Conservation (phyloP, 2,329 filamentous ascomycete genomes). For the Alternaria longipes region DNA sequence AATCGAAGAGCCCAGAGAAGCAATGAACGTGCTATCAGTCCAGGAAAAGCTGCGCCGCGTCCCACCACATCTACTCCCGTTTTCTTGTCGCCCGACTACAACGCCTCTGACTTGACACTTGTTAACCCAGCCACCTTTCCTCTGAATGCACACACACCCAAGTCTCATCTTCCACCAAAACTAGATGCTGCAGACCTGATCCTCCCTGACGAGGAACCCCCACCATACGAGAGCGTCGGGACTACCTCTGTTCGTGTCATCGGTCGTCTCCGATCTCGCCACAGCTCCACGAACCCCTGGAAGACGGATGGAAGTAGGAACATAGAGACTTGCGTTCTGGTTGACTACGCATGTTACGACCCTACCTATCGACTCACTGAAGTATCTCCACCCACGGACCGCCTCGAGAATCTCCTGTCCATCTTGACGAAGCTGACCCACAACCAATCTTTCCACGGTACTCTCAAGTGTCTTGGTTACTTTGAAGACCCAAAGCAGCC, state of each 20-base stretch:
- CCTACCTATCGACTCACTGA: slow-evolving; percentile 57
- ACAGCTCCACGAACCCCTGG: slow-evolving; percentile 51
- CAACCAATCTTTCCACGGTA: slow-evolving; percentile 49
- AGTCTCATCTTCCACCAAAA: slow-evolving; percentile 52
- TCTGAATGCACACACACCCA: slow-evolving; percentile 30
- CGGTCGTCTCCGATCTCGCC: slow-evolving; percentile 52
- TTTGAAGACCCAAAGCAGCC: slow-evolving; percentile 77
- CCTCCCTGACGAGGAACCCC: slow-evolving; percentile 58
- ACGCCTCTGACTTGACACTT: slow-evolving; percentile 55
- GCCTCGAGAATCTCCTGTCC: slow-evolving; percentile 54
- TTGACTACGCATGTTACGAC: slow-evolving; percentile 72
- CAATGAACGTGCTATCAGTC: slow-evolving; percentile 25
- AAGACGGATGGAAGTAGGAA: slow-evolving; percentile 47
- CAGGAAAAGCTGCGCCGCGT: slow-evolving; percentile 33
- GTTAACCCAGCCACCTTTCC: slow-evolving; percentile 53
- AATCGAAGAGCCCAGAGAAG: slow-evolving; percentile 62
- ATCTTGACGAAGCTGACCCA: slow-evolving; percentile 43
- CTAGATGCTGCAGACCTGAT: slow-evolving; percentile 55
- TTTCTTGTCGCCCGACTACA: slow-evolving; percentile 48
- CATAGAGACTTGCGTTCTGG: slow-evolving; percentile 65
- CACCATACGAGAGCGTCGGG: slow-evolving; percentile 59
- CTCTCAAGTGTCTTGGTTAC: slow-evolving; percentile 71
- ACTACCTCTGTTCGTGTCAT: slow-evolving; percentile 57
- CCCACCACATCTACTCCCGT: slow-evolving; percentile 30
- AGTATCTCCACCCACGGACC: slow-evolving; percentile 57